These are phyloP conservation scores for Stachybotrys chartarum DNA, from an alignment of 2,329 filamentous ascomycete species.

Conservation along the genomic window DNA sequence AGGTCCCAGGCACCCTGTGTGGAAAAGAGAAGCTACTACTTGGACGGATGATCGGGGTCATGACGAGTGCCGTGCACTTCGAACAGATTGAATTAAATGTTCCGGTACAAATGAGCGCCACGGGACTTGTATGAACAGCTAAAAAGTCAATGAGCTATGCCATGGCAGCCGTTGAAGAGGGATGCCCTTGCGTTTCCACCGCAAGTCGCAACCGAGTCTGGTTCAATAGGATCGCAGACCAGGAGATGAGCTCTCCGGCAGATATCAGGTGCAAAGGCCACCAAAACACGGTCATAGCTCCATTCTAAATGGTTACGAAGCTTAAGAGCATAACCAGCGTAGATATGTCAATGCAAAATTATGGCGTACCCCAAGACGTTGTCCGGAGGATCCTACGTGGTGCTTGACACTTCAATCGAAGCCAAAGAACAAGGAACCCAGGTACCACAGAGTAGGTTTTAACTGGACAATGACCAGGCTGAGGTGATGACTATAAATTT, in stretches of 20 bases:
- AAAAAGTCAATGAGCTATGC: conserved; percentile 56
- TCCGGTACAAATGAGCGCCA: neutral
- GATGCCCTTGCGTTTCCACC: conserved; percentile 48
- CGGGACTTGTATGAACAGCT: conserved; percentile 14
- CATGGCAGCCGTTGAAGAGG: conserved; percentile 45
- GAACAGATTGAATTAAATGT: conserved; percentile 51
- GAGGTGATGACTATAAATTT: conserved; percentile 72
- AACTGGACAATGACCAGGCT: conserved; percentile 63
- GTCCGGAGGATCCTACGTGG: conserved; percentile 52
- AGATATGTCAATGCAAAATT: conserved; percentile 48
- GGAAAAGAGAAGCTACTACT: conserved; percentile 64
- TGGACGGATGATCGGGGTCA: conserved; percentile 58
- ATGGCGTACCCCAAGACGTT: conserved; percentile 55
- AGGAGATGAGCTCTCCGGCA: conserved; percentile 56
- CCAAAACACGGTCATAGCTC: conserved; percentile 56
- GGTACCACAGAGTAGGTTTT: conserved; percentile 53
- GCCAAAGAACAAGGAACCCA: conserved; percentile 54
- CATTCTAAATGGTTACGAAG: conserved; percentile 49
- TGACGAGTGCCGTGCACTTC: conserved; percentile 50
- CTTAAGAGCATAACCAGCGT: conserved; percentile 47
- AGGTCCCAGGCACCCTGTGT: conserved; percentile 52
- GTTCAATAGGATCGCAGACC: conserved; percentile 53
- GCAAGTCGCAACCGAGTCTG: conserved; percentile 50
- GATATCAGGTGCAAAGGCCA: conserved; percentile 58
- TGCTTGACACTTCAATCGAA: conserved; percentile 50